Evolutionary conservation across 768 basidiomycete genomes (phyloP).

Genomic region (Chiua virens): DNA sequence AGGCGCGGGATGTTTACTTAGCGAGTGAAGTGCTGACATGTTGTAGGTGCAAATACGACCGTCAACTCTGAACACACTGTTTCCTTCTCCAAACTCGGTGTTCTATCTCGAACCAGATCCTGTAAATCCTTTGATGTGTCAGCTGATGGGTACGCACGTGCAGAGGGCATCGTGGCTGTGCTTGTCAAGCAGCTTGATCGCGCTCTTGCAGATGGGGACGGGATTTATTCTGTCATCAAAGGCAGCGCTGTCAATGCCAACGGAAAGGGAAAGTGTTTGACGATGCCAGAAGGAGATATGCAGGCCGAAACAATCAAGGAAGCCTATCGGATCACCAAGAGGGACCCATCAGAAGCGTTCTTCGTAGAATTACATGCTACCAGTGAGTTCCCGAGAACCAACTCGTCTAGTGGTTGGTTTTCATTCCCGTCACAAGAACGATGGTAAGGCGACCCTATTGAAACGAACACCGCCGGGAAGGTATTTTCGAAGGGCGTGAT

Average conservation of each 20-base stretch:
- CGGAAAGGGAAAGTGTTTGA: constrained; percentile 35
- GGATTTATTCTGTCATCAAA: constrained; percentile 30
- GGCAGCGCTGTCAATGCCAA: constrained; percentile 35
- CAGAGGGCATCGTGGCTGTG: constrained; percentile 31
- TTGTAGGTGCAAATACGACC: constrained; percentile 28
- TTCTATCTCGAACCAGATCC: constrained; percentile 36
- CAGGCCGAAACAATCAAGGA: constrained; percentile 34
- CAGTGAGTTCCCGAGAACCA: constrained; percentile 18
- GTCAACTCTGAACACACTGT: constrained; percentile 28
- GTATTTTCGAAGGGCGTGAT: constrained; percentile 29
- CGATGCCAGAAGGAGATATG: constrained; percentile 35
- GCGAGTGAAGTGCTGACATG: background rate
- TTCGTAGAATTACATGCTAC: constrained; percentile 53
- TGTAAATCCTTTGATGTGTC: constrained; percentile 33
- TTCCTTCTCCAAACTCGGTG: constrained; percentile 29
- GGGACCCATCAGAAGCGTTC: constrained; percentile 41
- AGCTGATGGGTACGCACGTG: constrained; percentile 32
- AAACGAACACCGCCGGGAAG: constrained; percentile 48
- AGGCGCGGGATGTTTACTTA: background rate
- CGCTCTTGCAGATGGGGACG: constrained; percentile 31
- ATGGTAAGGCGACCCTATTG: constrained; percentile 49
- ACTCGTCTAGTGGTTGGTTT: background rate
- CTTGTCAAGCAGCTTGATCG: constrained; percentile 36
- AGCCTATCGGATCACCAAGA: constrained; percentile 29
- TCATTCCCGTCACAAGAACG: constrained; percentile 28